phyloP scores from a whole-genome alignment of 2,329 filamentous ascomycete species.

The Talaromyces sp. region DNA sequence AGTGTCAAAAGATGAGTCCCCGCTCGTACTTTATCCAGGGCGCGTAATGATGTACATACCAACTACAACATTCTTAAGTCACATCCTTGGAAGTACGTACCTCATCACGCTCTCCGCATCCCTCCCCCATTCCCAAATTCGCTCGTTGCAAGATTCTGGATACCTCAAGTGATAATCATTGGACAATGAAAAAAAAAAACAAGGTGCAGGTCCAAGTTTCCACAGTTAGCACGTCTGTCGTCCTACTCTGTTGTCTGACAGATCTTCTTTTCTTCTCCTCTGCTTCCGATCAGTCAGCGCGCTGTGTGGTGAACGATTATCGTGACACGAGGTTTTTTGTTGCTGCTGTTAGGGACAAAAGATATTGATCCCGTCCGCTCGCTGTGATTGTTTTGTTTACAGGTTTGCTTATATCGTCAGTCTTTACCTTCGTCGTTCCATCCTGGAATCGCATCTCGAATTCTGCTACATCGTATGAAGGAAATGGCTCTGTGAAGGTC shows the following conservation, averaged over 20 bases:
- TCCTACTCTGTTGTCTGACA: neutral
- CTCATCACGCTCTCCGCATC: constrained; percentile 9
- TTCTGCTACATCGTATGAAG: neutral
- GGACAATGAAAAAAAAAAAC: neutral
- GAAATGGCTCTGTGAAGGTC: neutral
- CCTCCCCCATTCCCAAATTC: constrained; percentile 4
- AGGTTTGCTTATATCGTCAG: constrained; percentile 2
- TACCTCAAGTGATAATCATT: constrained; percentile 2
- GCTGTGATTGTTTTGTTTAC: constrained; percentile 5
- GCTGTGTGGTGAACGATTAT: constrained; percentile 2
- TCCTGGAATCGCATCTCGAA: neutral
- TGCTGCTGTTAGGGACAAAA: constrained; percentile 3
- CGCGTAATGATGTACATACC: constrained; percentile 10
- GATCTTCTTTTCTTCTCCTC: neutral
- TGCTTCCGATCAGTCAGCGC: neutral
- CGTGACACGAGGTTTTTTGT: neutral
- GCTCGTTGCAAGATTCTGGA: constrained; percentile 5
- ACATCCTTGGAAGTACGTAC: neutral
- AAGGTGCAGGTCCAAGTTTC: neutral
- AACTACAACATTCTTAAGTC: constrained; percentile 8
- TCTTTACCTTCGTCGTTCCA: constrained; percentile 8
- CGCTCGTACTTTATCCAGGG: neutral
- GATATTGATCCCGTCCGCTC: constrained; percentile 11
- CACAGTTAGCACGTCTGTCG: neutral
- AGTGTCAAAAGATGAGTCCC: neutral